These are phyloP conservation scores for Physcomitrium patens DNA, from an alignment of 225 moss, liverwort and hornwort genomes.

Conservation along the genomic window DNA sequence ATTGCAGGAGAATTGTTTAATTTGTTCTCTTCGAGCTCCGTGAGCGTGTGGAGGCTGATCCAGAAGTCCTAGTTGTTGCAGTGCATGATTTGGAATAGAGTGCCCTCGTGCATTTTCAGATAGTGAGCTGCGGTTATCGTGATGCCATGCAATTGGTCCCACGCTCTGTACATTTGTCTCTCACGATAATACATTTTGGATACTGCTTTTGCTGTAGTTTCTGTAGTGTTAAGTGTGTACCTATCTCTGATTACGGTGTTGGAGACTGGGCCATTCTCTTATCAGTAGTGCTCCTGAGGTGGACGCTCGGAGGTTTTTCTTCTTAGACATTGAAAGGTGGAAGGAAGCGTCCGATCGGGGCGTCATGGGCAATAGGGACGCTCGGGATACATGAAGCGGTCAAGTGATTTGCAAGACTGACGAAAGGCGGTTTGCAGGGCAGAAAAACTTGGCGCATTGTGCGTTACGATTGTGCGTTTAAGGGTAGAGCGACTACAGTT, in stretches of 20 bases:
- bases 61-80: not conserved
- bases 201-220: not conserved
- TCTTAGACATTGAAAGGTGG: slow-evolving; percentile 1
- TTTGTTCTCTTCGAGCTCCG: not conserved
- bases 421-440: not conserved
- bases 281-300: not conserved
- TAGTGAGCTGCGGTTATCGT: slow-evolving; percentile 23
- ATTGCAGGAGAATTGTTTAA: not conserved
- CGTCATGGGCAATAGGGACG: not conserved
- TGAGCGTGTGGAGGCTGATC: not conserved
- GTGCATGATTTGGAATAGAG: not conserved
- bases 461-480: not conserved
- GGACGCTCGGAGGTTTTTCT: not conserved
- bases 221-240: not conserved
- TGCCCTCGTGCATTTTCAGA: not conserved
- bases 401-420: not conserved
- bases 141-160: slow-evolving; percentile 26
- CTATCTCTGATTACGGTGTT: not conserved
- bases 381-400: not conserved
- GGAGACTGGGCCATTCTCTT: not conserved
- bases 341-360: slow-evolving; percentile 21
- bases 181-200: not conserved
- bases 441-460: slow-evolving; percentile 25
- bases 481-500: not conserved
- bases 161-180: not conserved